phyloP scores from a whole-genome alignment of 75 land plant species.

The Azolla pinnata region DNA sequence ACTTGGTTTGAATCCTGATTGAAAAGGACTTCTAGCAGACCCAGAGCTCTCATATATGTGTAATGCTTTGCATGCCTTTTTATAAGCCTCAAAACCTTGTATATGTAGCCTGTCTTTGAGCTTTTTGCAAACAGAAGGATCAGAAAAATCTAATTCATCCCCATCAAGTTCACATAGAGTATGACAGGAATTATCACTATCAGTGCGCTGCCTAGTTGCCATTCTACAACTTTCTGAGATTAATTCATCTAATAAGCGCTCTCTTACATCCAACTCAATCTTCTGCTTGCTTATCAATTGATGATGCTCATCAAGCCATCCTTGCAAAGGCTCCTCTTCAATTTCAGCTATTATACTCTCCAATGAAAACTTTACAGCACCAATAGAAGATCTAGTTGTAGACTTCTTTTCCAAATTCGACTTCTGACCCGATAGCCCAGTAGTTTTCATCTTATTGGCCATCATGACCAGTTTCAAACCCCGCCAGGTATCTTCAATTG shows the following conservation, averaged over 20 bases:
- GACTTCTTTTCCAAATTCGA: slow-evolving; percentile 7
- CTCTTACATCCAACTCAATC: slow-evolving; percentile 59
- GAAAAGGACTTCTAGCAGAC: slow-evolving; percentile 55
- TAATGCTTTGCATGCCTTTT: slow-evolving; percentile 55
- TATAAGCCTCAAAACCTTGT: slow-evolving; percentile 68
- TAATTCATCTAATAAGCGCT: slow-evolving; percentile 56
- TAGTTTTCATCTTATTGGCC: slow-evolving; percentile 42
- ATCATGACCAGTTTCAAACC: slow-evolving; percentile 63
- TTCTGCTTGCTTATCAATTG: slow-evolving; percentile 64
- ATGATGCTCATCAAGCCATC: slow-evolving; percentile 98
- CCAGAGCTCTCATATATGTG: slow-evolving; percentile 66
- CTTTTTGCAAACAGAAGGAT: slow-evolving; percentile 27
- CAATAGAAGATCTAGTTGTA: slow-evolving; percentile 19
- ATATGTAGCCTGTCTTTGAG: slow-evolving; percentile 50
- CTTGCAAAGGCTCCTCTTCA: slow-evolving; percentile 97
- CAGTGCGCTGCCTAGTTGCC: slow-evolving; percentile 16
- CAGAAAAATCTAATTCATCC: slow-evolving; percentile 43
- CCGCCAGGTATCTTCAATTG: slow-evolving; percentile 81
- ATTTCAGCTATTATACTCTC: slow-evolving; percentile 73
- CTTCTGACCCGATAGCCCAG: slow-evolving; percentile 2
- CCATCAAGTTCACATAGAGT: slow-evolving; percentile 14
- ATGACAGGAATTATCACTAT: background rate
- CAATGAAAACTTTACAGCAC: slow-evolving; percentile 50
- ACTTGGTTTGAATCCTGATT: slow-evolving; percentile 75
- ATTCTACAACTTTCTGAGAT: slow-evolving; percentile 12